These are phyloP conservation scores for Chenopodium berlandieri DNA, from an alignment of 148 eudicot species.

Conservation along the genomic window DNA sequence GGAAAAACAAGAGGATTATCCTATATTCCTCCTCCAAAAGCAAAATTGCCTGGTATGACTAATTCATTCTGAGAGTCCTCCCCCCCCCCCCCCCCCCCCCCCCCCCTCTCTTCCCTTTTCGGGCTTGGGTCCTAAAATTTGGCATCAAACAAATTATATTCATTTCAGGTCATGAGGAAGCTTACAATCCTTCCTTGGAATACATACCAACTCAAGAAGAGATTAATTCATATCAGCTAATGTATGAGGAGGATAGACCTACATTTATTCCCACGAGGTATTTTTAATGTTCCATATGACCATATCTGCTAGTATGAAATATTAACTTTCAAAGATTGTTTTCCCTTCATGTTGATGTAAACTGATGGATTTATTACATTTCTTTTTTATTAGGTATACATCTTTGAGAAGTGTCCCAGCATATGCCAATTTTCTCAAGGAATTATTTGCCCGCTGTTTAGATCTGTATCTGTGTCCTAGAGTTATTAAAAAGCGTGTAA, in stretches of 20 bases:
- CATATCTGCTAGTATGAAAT: not conserved
- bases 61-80: not conserved
- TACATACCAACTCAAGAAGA: constrained; percentile 95
- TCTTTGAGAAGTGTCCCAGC: constrained; percentile 91
- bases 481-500: constrained; percentile 80
- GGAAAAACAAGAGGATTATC: constrained; percentile 72
- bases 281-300: not conserved
- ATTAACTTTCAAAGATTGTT: not conserved
- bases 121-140: not conserved
- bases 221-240: constrained; percentile 68
- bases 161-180: constrained; percentile 82
- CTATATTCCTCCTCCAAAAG: constrained; percentile 91
- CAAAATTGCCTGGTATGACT: constrained; percentile 72
- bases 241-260: constrained; percentile 96
- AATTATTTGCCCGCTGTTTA: constrained; percentile 77
- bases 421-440: constrained; percentile 65
- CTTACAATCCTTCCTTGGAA: constrained; percentile 85
- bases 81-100: too few species aligned
- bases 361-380: not conserved
- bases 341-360: not conserved
- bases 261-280: constrained; percentile 85
- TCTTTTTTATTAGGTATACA: constrained; percentile 45
- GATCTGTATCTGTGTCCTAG: constrained; percentile 92
- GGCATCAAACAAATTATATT: not conserved
- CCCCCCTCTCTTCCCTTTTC: not conserved